Evolutionary conservation across 169 alveolate genomes (phyloP).

Genomic region (Eimeria necatrix): DNA sequence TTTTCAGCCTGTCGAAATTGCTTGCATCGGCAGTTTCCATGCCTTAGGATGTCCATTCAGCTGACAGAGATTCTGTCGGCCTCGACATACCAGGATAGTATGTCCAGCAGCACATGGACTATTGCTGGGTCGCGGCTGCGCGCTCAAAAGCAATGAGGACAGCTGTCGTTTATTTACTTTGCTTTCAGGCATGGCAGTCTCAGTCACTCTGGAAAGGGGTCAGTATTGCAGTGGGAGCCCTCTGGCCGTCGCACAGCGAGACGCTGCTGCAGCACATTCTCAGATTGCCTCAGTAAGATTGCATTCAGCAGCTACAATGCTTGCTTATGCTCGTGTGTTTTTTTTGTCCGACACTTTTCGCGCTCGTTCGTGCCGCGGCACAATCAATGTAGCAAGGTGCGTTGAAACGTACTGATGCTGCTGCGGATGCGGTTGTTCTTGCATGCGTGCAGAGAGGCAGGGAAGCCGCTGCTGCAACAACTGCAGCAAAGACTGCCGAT

Average conservation of each 20-base stretch:
- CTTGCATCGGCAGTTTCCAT: too few species aligned
- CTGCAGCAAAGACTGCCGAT: slow-evolving; percentile 68
- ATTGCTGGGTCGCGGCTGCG: background rate
- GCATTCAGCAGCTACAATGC: background rate
- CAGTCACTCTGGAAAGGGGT: slow-evolving; percentile 52
- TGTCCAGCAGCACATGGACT: too few species aligned
- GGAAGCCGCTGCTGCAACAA: slow-evolving; percentile 66
- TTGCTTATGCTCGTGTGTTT: background rate
- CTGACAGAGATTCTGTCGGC: too few species aligned
- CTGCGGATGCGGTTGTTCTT: slow-evolving; percentile 12
- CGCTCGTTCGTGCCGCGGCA: too few species aligned
- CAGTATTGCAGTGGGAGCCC: slow-evolving; percentile 60
- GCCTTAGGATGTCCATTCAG: too few species aligned
- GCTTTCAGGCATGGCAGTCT: slow-evolving; percentile 35
- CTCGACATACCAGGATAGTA: too few species aligned
- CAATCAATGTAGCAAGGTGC: too few species aligned
- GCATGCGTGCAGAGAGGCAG: slow-evolving; percentile 38
- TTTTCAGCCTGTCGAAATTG: too few species aligned
- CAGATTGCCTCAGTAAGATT: slow-evolving; percentile 39
- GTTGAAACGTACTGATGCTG: background rate
- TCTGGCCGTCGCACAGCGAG: slow-evolving; percentile 60
- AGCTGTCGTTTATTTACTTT: background rate
- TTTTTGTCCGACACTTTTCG: background rate
- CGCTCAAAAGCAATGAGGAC: background rate
- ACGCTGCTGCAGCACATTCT: slow-evolving; percentile 61